Conservation (phyloP, 2,329 filamentous ascomycete species). For the Juglanconis juglandina region DNA sequence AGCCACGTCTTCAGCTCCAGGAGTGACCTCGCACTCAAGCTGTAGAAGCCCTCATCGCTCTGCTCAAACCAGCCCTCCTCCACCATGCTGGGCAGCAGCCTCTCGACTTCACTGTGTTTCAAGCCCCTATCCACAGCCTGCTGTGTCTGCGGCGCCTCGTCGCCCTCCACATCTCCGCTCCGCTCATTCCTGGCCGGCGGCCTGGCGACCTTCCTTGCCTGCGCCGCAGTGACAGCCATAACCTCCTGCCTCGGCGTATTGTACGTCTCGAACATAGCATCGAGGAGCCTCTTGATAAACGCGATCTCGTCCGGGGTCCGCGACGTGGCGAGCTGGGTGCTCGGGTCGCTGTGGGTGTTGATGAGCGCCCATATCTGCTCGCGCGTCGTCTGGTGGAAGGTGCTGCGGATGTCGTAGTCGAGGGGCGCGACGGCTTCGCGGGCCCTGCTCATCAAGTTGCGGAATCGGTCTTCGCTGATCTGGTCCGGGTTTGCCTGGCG, state of each 20-base stretch:
- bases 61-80: constrained; percentile 82
- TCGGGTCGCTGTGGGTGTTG: constrained; percentile 79
- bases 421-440: constrained; percentile 72
- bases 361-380: constrained; percentile 77
- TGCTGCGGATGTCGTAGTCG: constrained; percentile 82
- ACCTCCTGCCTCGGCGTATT: constrained; percentile 79
- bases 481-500: constrained; percentile 52
- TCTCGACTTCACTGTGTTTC: constrained; percentile 74
- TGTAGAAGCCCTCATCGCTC: constrained; percentile 69
- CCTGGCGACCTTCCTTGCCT: constrained; percentile 68
- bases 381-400: constrained; percentile 63
- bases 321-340: constrained; percentile 83
- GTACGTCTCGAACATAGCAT: constrained; percentile 86
- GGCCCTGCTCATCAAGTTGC: constrained; percentile 64
- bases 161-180: constrained; percentile 31
- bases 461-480: constrained; percentile 66
- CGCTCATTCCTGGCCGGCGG: constrained; percentile 39
- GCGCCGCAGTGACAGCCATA: constrained; percentile 75
- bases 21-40: constrained; percentile 70
- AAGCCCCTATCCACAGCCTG: constrained; percentile 52
- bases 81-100: constrained; percentile 65
- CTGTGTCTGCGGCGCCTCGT: constrained; percentile 32
- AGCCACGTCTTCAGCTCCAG: constrained; percentile 85
- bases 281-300: constrained; percentile 82
- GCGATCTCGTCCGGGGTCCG: constrained; percentile 80